Evolutionary conservation across 75 land plant species (phyloP), one percentile per base, ranked within the genome.

Genomic region (Pseudotsuga menziesii): DNA sequence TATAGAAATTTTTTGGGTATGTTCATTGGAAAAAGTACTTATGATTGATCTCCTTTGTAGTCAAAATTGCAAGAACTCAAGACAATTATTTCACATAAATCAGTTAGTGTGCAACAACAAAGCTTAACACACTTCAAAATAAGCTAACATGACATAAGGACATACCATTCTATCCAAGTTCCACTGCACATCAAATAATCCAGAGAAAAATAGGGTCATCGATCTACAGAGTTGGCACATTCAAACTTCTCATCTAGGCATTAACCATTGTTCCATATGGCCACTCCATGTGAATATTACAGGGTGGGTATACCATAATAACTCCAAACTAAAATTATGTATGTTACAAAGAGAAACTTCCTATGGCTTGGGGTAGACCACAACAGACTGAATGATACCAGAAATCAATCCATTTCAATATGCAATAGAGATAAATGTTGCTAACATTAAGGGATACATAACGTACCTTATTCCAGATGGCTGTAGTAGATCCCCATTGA

Each of bases 151-250:
- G 41, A 39, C 44, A 67, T 1, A 39, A 60, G 54, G 56, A 80
- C 80, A 59, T 84, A 96, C 99, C 98, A 97, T 76, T 97, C 99
- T 13, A 89, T 64, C 98, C 99, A 78, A 97, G 99, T 83, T 97
- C 99, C 99, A 94, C 94, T 75, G 98, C 99, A 70, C 99, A 93
- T 69, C 99, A 98, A 71, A 95, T 97, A 26, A 97, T 95, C 99
- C 99, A 97, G 56, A 97, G 90, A 77, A 97, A 97, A 64, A 97
- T 94, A 57, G 94, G 85, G 41, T 95, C 98, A 87, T 94, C 98
- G 57, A 95, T 92, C 82, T 97, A 98, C 80, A 97, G 72, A 23
- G 89, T 92, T 77, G 95, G 98, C 57, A 97, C 99, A 89, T 97
- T 94, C 74, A 97, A 89, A 82, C 78, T 92, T 26, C 93, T 87